Base-by-base conservation (phyloP, 148 eudicot species). In the Talinum fruticosum region DNA sequence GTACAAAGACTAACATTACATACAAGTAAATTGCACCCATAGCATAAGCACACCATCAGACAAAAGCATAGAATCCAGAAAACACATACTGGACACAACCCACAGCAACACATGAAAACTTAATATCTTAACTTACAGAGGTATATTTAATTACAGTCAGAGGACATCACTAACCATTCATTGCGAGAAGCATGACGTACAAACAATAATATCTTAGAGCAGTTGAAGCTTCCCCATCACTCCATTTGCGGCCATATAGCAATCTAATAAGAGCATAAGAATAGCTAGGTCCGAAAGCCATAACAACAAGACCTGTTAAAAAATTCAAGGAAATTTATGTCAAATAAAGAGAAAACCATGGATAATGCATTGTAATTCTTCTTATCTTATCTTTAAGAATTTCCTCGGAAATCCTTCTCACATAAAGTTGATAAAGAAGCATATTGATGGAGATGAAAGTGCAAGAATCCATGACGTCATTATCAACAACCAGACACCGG, bases 211-310 rank as follows among this genome's bases (percentile, higher is more conserved):
- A 91, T 81, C 83, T 82, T 71, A 93, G 92, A 79, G 98, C 97
- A 68, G 91, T 83, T 53, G 99, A 84, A 72, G 99, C 99, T 91
- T 96, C 99, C 81, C 99, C 99, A 72, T 96, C 98, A 85, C 98
- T 96, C 98, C 99, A 96, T 80, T 90, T 91, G 76, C 82, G 87
- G 79, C 98, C 99, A 82, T 93, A 96, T 49, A 96, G 82, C 82
- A 96, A 80, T 87, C 99, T 88, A 82, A 96, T 87, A 74, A 90
- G 93, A 74, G 93, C 87, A 86, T 96, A 96, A 45, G 97, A 93
- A 84, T 89, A 96, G 86, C 99, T 90, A 75, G 98, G 98, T 78
- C 99, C 98, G 88, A 91, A 96, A 78, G 99, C 91, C 79, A 93
- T 76, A 47, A 96, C 94, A 70, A 89, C 79, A 74, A 93, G 91